A percentile compares a stretch with the other conserved stretches of the same genome.
These are phyloP conservation scores for Agastache rugosa DNA, from an alignment of 257 asterid genomes.

Conservation along the genomic window DNA sequence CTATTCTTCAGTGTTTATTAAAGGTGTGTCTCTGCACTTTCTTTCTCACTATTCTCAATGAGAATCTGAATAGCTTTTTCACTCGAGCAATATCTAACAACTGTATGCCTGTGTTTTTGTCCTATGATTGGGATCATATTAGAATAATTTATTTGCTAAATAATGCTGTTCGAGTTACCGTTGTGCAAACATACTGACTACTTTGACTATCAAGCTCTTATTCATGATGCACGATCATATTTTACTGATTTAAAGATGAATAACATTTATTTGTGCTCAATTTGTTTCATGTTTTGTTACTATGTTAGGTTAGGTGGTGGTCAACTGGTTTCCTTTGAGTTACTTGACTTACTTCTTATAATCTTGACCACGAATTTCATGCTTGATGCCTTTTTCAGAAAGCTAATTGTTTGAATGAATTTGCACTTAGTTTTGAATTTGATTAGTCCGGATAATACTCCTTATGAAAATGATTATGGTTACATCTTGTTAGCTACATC, in stretches of 20 bases:
- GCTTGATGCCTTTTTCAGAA: background rate
- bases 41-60: background rate
- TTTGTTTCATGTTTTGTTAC: background rate
- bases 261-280: background rate
- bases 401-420: background rate
- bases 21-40: background rate
- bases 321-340: background rate
- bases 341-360: no score
- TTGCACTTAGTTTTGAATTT: background rate
- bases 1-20: no score
- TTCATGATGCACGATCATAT: background rate
- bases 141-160: background rate
- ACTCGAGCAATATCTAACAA: background rate
- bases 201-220: background rate
- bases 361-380: no score
- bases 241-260: background rate
- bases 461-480: background rate
- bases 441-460: background rate
- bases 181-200: no score
- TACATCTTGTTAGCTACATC: background rate
- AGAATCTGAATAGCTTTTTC: background rate
- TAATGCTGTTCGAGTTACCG: no score
- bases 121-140: background rate
- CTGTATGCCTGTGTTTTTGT: background rate
- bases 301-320: background rate